Conservation (phyloP, 1,284 basidiomycete genomes). For the Trametes polyzona region DNA sequence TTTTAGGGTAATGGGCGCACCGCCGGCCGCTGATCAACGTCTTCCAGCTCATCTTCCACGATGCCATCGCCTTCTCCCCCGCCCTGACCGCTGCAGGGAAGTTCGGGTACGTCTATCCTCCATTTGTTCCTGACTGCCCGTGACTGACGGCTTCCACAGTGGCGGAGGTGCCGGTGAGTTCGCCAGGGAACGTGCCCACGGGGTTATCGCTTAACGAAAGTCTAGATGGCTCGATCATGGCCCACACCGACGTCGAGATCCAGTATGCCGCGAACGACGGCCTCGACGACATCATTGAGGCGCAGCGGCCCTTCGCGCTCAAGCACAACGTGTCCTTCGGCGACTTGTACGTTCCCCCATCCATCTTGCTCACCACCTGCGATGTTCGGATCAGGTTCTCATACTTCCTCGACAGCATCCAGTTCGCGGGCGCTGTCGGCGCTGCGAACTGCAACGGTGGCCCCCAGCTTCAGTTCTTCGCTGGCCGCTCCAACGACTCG, state of each 20-base stretch:
- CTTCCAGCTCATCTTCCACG: conserved; percentile 30
- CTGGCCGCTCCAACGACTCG: conserved; percentile 30
- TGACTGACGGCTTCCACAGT: conserved; percentile 13
- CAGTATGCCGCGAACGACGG: conserved; percentile 32
- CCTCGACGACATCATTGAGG: conserved; percentile 36
- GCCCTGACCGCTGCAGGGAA: conserved; percentile 26
- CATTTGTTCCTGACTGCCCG: not conserved
- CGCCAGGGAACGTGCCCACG: not conserved
- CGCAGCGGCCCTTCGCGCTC: conserved; percentile 31
- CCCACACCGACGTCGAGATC: conserved; percentile 32
- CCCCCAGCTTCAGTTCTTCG: conserved; percentile 33
- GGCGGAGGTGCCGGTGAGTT: conserved; percentile 33
- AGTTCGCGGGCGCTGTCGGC: conserved; percentile 38
- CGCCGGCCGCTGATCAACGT: not conserved
- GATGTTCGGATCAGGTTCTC: not conserved
- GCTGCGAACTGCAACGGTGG: conserved; percentile 37
- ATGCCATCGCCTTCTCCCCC: conserved; percentile 31
- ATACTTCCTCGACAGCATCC: conserved; percentile 26
- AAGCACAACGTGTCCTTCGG: conserved; percentile 36
- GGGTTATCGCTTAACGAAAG: not conserved
- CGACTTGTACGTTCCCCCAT: conserved; percentile 32
- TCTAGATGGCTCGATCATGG: conserved; percentile 34
- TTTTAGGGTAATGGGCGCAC: not conserved
- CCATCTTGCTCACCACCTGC: not conserved
- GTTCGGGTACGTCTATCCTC: conserved; percentile 24